Evolutionary conservation across 768 basidiomycete species (phyloP), one percentile per base, ranked within the genome.

Genomic region (Kwoniella bestiolae): DNA sequence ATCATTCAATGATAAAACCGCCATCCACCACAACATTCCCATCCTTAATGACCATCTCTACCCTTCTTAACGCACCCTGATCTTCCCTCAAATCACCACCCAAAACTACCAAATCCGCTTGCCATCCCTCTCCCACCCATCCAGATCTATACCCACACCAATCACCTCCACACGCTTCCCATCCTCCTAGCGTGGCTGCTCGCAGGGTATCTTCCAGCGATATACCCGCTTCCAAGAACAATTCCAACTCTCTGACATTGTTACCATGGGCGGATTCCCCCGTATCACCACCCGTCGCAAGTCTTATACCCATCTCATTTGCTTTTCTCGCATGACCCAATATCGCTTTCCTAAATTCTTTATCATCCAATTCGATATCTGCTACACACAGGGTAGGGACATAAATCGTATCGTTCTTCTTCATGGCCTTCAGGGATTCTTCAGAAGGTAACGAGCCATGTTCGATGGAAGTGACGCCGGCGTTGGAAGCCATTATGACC

Each of bases 161-260:
- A 45, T 70, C 65, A 14, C 65, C 65, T 7, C 68, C 68, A 51
- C 68, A 70, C n/a, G 68, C 59, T 45, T 70, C 68, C 68, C 68
- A 70, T 31, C 68, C 68, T 21, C 46, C 46, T 14, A 70, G 29
- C 6, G 68, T 70, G 5, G 47, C 64, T 14, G 60, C 65, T 44
- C 46, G 23, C 47, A 70, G 49, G 5, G 52, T 59, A 28, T 58
- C 65, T 31, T 49, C 53, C 18, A 70, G 60, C 9, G 68, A 60
- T 1, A 70, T 53, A 11, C 68, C 68, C 0, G 68, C 65, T 34
- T 63, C 52, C 3, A 55, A 14, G 16, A 70, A 49, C 18, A 70
- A 34, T 55, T 66, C 65, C 49, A 63, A 18, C 34, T 70, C 68
- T 44, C 61, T 52, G 2, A 62, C 31, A 26, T 70, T 66, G 11